These are phyloP conservation scores for Cydonia oblonga DNA, from an alignment of 331 rosid species.

Conservation along the genomic window DNA sequence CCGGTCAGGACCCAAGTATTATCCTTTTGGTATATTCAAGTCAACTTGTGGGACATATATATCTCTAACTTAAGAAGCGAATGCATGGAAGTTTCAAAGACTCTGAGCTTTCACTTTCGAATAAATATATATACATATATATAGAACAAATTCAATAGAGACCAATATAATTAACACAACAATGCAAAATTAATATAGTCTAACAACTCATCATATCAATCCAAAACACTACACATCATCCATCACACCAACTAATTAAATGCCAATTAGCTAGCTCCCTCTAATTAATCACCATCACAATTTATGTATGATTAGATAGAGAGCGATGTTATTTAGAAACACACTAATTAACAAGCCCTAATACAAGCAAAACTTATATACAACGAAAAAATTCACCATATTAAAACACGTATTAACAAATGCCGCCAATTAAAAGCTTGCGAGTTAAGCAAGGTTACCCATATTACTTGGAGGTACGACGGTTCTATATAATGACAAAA, in stretches of 20 bases:
- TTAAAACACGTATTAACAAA: too few species aligned
- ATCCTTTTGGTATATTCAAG: conserved; percentile 7
- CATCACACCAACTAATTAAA: background rate
- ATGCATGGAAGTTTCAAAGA: conserved; percentile 17
- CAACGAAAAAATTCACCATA: too few species aligned
- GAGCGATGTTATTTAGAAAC: too few species aligned
- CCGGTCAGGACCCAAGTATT: too few species aligned
- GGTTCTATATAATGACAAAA: background rate
- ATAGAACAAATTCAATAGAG: background rate
- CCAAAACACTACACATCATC: conserved; percentile 6
- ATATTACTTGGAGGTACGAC: background rate
- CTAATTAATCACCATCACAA: background rate
- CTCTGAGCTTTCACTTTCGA: conserved; percentile 6
- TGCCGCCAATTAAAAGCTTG: background rate
- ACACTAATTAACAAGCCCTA: too few species aligned
- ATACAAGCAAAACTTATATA: too few species aligned
- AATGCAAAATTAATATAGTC: background rate
- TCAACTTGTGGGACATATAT: conserved; percentile 23
- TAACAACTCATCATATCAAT: background rate
- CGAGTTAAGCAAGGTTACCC: background rate
- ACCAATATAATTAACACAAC: background rate
- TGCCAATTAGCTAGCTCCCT: background rate
- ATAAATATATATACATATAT: background rate
- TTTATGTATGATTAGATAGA: background rate
- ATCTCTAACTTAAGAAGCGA: background rate